These are phyloP conservation scores for Silene latifolia DNA, from an alignment of 148 eudicot genomes.

Conservation along the genomic window DNA sequence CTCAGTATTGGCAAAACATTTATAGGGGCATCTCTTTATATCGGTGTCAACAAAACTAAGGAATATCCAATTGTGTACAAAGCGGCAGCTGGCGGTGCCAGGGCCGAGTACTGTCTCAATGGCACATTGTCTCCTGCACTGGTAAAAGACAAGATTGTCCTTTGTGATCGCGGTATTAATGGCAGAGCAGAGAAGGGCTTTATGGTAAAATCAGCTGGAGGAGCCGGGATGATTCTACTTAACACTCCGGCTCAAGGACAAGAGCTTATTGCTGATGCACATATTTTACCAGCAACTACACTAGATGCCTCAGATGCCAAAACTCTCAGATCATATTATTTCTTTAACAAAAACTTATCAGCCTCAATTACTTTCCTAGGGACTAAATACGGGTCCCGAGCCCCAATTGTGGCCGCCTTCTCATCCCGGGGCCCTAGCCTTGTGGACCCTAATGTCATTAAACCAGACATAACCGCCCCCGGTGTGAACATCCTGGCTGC, in stretches of 20 bases:
- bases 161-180: constrained; percentile 57
- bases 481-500: constrained; percentile 72
- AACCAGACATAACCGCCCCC: constrained; percentile 69
- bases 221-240: constrained; percentile 61
- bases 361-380: constrained; percentile 50
- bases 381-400: constrained; percentile 38
- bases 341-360: constrained; percentile 23
- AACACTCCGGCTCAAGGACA: constrained; percentile 48
- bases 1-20: constrained; percentile 44
- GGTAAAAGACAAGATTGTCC: constrained; percentile 56
- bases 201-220: constrained; percentile 57
- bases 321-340: constrained; percentile 37
- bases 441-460: constrained; percentile 53
- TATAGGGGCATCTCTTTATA: constrained; percentile 46
- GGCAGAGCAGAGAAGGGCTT: constrained; percentile 51
- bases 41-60: constrained; percentile 30
- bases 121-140: constrained; percentile 36
- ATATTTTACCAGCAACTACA: constrained; percentile 51
- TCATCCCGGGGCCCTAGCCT: constrained; percentile 68
- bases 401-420: constrained; percentile 67
- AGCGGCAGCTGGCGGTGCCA: constrained; percentile 38
- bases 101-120: constrained; percentile 44
- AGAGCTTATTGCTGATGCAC: constrained; percentile 63
- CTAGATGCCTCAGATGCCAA: constrained; percentile 48
- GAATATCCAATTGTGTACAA: constrained; percentile 42